phyloP scores from a whole-genome alignment of 495 filamentous ascomycete genomes.

The Aspergillus cavernicola region DNA sequence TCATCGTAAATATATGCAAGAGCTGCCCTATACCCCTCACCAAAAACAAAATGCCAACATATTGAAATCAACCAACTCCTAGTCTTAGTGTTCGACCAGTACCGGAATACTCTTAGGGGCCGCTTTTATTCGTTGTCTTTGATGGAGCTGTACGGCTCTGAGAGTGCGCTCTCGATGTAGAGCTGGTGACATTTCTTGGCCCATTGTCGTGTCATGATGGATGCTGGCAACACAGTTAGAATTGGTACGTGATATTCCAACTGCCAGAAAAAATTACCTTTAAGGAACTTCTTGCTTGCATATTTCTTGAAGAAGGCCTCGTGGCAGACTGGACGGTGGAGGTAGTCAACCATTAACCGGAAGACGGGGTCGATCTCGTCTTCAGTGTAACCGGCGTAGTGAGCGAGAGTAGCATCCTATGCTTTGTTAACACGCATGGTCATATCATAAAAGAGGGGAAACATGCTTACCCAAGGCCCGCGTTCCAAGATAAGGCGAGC shows the following conservation, averaged over 20 bases:
- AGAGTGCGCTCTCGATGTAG: conserved; percentile 40
- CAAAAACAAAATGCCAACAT: conserved; percentile 42
- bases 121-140: conserved; percentile 36
- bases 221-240: conserved; percentile 54
- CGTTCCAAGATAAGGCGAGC: conserved; percentile 83
- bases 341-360: conserved; percentile 91
- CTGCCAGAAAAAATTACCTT: conserved; percentile 54
- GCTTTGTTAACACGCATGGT: conserved; percentile 22
- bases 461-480: conserved; percentile 86
- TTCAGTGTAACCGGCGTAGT: conserved; percentile 92
- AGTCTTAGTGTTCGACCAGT: conserved; percentile 18
- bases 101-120: conserved; percentile 21
- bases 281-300: conserved; percentile 96
- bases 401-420: conserved; percentile 80
- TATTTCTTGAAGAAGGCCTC: conserved; percentile 99
- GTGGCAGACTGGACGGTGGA: conserved; percentile 80
- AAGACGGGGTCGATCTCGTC: conserved; percentile 90
- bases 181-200: conserved; percentile 66
- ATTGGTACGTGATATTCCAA: background rate
- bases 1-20: conserved; percentile 48
- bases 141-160: conserved; percentile 36
- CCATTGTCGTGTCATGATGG: conserved; percentile 88
- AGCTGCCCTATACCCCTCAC: conserved; percentile 40
- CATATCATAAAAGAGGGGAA: background rate
- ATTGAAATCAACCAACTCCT: conserved; percentile 36